Evolutionary conservation across 1,284 basidiomycete genomes (phyloP).

Genomic region (Spongispora temasekensis): DNA sequence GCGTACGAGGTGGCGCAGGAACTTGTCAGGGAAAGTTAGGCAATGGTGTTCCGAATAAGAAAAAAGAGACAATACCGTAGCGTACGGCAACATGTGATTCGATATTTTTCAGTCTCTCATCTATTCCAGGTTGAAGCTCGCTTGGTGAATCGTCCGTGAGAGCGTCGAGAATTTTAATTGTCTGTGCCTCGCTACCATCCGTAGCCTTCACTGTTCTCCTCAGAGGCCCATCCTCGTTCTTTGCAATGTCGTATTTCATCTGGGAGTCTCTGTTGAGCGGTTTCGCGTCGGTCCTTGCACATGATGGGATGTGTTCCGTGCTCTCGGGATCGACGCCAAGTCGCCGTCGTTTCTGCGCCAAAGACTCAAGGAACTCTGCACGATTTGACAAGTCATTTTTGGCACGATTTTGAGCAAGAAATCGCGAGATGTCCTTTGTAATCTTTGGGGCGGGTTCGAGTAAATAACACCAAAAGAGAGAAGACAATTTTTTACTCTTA

Average conservation of each 20-base stretch:
- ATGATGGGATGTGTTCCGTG: conserved; percentile 45
- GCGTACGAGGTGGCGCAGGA: conserved; percentile 62
- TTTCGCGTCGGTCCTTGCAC: conserved; percentile 72
- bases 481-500: conserved; percentile 37
- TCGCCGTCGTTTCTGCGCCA: conserved; percentile 53
- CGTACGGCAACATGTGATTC: conserved; percentile 70
- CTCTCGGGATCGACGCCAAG: conserved; percentile 34
- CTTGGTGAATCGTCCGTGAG: conserved; percentile 38
- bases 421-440: conserved; percentile 66
- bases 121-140: conserved; percentile 55
- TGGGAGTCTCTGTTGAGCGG: conserved; percentile 68
- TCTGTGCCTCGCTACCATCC: conserved; percentile 19
- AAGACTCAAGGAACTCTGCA: conserved; percentile 64
- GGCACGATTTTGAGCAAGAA: conserved; percentile 66
- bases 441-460: conserved; percentile 43
- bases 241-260: conserved; percentile 82
- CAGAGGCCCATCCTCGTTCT: conserved; percentile 75
- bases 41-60: background rate
- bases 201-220: conserved; percentile 50
- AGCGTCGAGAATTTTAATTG: conserved; percentile 17
- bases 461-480: conserved; percentile 1
- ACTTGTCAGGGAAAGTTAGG: conserved; percentile 43
- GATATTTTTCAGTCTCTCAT: conserved; percentile 61
- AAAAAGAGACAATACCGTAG: conserved; percentile 54
- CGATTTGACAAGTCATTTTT: conserved; percentile 75